Conservation (phyloP, 73 alveolate species). For the Paramecium sexaurelia region DNA sequence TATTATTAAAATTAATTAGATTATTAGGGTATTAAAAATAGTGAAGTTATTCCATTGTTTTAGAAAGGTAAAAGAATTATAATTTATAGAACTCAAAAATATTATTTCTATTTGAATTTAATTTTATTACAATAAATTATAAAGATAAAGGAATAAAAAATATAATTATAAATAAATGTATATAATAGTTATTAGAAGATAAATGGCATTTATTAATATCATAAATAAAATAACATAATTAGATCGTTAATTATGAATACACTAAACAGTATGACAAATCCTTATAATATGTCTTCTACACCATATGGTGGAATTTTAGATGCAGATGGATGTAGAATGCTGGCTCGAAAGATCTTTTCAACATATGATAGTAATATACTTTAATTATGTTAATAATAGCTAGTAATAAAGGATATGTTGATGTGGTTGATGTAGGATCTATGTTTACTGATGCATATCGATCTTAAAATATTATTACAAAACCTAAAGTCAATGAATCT, state of each 20-base stretch:
- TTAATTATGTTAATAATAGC: background rate
- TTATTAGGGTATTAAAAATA: too few relatives aligned
- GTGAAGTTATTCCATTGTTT: too few relatives aligned
- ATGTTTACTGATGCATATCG: conserved; percentile 47
- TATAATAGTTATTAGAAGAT: background rate
- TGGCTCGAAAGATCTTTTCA: conserved; percentile 16
- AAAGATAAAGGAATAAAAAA: too few relatives aligned
- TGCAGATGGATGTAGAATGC: conserved; percentile 54
- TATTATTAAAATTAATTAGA: too few relatives aligned
- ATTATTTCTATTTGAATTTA: too few relatives aligned
- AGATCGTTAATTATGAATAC: conserved; percentile 9
- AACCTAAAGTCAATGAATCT: conserved; percentile 3
- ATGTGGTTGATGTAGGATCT: conserved; percentile 17
- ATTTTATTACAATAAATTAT: too few relatives aligned
- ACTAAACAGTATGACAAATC: conserved; percentile 25
- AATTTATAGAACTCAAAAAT: too few relatives aligned
- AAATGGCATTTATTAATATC: background rate
- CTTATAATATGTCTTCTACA: conserved; percentile 12
- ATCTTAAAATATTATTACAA: background rate
- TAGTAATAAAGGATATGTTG: conserved; percentile 24
- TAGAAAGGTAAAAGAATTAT: too few relatives aligned
- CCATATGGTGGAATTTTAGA: conserved; percentile 54
- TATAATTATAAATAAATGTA: background rate
- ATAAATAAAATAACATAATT: background rate
- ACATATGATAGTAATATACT: conserved; percentile 15